Percentiles rank a stretch among this genome's conserved stretches.
phyloP scores from a whole-genome alignment of 176 grass and related monocot species.

The sorghum (Sorghum bicolor) region Sorghum_bicolor_NCBIv3 NC_012870.2:6040501-6041000 shows the following conservation, averaged over 20 bases:
- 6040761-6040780: conserved; percentile 3
- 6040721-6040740: not conserved
- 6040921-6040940: too few relatives aligned
- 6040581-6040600: not conserved
- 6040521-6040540: not conserved
- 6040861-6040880: too few relatives aligned
- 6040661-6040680: conserved; percentile 26
- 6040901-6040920: too few relatives aligned
- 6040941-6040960: too few relatives aligned
- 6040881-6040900: too few relatives aligned
- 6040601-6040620: not conserved
- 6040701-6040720: conserved; percentile 19
- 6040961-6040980: too few relatives aligned
- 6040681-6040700: not conserved
- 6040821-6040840: too few relatives aligned
- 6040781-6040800: not conserved
- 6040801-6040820: not conserved
- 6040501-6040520: too few relatives aligned
- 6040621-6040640: conserved; percentile 6
- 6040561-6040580: not conserved
- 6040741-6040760: conserved; percentile 3
- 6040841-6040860: too few relatives aligned
- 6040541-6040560: not conserved
- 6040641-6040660: conserved; percentile 34
- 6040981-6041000: too few relatives aligned